Conservation (phyloP, 108 stramenopile species). For the Cyclostephanos invisitatus region DNA sequence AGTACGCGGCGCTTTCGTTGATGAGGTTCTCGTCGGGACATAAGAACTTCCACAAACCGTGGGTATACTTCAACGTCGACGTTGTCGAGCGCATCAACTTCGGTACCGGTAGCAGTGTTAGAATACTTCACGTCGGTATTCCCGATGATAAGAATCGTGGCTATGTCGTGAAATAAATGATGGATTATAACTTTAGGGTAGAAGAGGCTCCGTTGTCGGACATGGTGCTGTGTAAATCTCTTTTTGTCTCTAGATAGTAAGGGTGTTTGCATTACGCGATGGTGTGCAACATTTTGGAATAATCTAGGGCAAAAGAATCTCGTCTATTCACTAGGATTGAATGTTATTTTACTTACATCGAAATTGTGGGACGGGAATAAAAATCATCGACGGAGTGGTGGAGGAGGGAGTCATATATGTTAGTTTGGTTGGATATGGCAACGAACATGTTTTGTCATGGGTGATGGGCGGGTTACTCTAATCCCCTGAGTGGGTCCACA, state of each 20-base stretch:
- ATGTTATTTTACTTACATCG: no score
- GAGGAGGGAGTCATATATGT: no score
- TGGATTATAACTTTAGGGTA: not conserved
- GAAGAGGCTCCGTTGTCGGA: not conserved
- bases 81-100: conserved; percentile 76
- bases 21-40: conserved; percentile 4
- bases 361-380: no score
- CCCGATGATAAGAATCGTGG: conserved; percentile 54
- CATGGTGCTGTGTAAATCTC: not conserved
- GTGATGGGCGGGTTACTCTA: no score
- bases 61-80: conserved; percentile 60
- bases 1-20: conserved; percentile 17
- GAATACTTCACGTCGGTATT: conserved; percentile 54
- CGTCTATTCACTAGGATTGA: no score
- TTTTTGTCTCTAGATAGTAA: not conserved
- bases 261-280: no score
- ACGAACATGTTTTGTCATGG: no score
- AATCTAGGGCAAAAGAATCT: no score
- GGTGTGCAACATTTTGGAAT: no score
- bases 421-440: no score
- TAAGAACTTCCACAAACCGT: conserved; percentile 38
- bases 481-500: no score
- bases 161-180: conserved; percentile 29
- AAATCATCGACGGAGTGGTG: no score
- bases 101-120: conserved; percentile 53